Conservation (phyloP, 2,329 filamentous ascomycete species). For the Rutstroemia sp. region DNA sequence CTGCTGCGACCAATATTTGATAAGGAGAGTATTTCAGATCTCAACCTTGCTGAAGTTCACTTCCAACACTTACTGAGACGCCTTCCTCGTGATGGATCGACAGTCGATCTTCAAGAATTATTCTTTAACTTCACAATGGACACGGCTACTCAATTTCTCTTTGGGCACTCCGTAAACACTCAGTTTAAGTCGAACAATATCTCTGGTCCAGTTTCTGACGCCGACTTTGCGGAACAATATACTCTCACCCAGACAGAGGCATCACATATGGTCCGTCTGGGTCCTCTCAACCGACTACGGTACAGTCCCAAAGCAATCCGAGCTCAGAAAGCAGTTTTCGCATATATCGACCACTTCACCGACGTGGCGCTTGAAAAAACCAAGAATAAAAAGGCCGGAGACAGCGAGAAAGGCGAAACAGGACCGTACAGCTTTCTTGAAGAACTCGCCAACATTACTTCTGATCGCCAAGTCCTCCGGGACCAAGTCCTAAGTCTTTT, state of each 20-base stretch:
- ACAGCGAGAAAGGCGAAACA: not conserved
- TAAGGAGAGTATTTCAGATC: slow-evolving; percentile 49
- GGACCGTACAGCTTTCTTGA: slow-evolving; percentile 36
- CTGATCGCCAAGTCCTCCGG: slow-evolving; percentile 33
- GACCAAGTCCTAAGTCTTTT: slow-evolving; percentile 30
- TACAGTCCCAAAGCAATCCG: not conserved
- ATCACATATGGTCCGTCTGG: not conserved
- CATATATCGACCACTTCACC: slow-evolving; percentile 1
- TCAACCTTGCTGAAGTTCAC: slow-evolving; percentile 61
- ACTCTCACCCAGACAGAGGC: not conserved
- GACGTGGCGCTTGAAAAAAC: not conserved
- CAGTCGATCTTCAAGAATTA: slow-evolving; percentile 51
- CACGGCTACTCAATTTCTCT: slow-evolving; percentile 36
- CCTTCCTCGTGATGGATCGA: slow-evolving; percentile 8
- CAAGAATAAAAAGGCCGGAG: not conserved
- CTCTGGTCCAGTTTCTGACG: not conserved
- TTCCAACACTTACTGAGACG: slow-evolving; percentile 4
- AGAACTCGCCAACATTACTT: slow-evolving; percentile 38
- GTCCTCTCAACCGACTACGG: not conserved
- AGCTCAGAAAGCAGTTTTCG: not conserved
- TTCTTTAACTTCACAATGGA: slow-evolving; percentile 42
- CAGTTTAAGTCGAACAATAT: not conserved
- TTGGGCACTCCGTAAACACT: slow-evolving; percentile 43
- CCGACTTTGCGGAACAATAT: slow-evolving; percentile 2
- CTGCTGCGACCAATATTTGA: slow-evolving; percentile 46